Evolutionary conservation across 768 basidiomycete genomes (phyloP), one percentile per base, ranked within the genome.

Genomic region (Agrocybe chaxingu): DNA sequence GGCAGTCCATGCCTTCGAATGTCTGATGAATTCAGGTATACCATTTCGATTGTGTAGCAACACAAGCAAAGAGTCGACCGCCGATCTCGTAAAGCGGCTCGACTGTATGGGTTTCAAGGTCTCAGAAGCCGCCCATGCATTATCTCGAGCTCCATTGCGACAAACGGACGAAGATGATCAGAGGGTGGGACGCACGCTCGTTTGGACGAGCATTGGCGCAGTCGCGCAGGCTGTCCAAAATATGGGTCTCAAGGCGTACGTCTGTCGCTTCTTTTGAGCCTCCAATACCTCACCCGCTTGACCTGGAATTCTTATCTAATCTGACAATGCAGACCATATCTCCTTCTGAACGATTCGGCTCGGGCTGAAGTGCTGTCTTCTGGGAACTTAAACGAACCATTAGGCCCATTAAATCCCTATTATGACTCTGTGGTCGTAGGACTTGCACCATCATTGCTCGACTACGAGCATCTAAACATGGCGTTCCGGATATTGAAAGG

Each of bases 351-450:
- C 0, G 62, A 67, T 16, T 76, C 79, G 5, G 76, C 80, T 3
- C 59, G 63, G 40, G 61, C 73, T 24, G 82, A 79, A 55, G 71
- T 76, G 45, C 24, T 57, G 8, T 30, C 52, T n/a, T 47, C 42
- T 12, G 51, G 57, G 1, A 19, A 42, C 16, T 16, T 42, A 1
- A 29, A 45, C 4, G 55, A 53, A 7, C 13, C 42, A 1, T 37
- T 52, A 13, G 18, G 39, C 34, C n/a, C 10, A 4, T 31, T 48
- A 8, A 43, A 58, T 5, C 31, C 53, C 5, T 41, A 59, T 10
- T 76, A 76, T 56, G 83, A 89, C 54, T 71, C 78, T 0, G 85
- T 88, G 19, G 75, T 87, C n/a, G 64, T 89, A 11, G 84, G 85
- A 4, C 73, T 85, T 12, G 75, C 83, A 0, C 82, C 81, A 1